Conservation (phyloP, 2,329 filamentous ascomycete species). For the Fusarium gaditjirri region DNA sequence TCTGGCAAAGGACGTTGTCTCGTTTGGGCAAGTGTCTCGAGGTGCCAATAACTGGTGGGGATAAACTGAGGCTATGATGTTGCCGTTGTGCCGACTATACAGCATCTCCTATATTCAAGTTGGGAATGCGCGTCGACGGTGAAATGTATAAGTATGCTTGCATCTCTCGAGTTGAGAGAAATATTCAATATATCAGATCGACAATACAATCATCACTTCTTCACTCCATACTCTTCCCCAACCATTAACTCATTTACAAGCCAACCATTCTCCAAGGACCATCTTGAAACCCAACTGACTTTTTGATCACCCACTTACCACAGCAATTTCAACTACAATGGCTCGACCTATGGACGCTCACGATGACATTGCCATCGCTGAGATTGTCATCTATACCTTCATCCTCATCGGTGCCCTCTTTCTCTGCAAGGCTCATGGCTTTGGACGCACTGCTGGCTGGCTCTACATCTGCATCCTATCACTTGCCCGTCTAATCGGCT, state of each 20-base stretch:
- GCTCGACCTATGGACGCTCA: slow-evolving; percentile 42
- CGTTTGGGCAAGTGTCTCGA: slow-evolving; percentile 9
- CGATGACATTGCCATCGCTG: slow-evolving; percentile 48
- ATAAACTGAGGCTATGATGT: slow-evolving; percentile 9
- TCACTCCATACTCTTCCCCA: neutral
- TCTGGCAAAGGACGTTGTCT: neutral
- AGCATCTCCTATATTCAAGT: neutral
- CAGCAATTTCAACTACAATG: slow-evolving; percentile 21
- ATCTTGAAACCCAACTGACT: neutral
- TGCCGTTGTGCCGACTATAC: slow-evolving; percentile 15
- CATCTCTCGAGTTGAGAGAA: neutral
- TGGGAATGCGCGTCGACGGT: neutral
- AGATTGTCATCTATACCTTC: slow-evolving; percentile 46
- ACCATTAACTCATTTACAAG: neutral
- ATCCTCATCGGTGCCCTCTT: slow-evolving; percentile 45
- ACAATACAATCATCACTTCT: neutral
- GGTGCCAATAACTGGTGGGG: neutral
- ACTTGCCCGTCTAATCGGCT: slow-evolving; percentile 66
- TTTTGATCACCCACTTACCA: neutral
- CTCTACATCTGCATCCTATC: slow-evolving; percentile 69
- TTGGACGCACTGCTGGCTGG: slow-evolving; percentile 68
- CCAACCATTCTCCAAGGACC: neutral
- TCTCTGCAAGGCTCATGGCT: slow-evolving; percentile 62
- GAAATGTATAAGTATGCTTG: slow-evolving; percentile 27
- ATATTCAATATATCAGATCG: neutral